These are phyloP conservation scores for Phoma sp. DNA, from an alignment of 2,329 filamentous ascomycete species.

Conservation along the genomic window DNA sequence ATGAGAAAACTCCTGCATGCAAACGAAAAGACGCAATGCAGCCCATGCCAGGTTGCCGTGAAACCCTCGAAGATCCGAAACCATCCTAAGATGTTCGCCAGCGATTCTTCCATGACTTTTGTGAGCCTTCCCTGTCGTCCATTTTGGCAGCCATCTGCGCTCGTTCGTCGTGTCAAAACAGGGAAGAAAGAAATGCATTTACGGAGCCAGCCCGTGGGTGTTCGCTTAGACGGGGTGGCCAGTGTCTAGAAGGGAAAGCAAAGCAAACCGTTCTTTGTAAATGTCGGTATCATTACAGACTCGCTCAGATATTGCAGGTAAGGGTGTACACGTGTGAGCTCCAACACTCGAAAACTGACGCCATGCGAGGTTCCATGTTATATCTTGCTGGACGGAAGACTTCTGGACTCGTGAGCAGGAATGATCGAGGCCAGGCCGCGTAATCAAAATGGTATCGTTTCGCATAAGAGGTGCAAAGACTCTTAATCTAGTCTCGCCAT, in stretches of 20 bases:
- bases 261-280: conserved; percentile 45
- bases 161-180: conserved; percentile 36
- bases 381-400: conserved; percentile 40
- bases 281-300: conserved; percentile 49
- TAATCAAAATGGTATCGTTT: conserved; percentile 51
- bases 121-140: conserved; percentile 34
- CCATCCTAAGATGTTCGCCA: conserved; percentile 39
- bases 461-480: conserved; percentile 34
- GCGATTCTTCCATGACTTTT: conserved; percentile 40
- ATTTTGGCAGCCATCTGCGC: conserved; percentile 37
- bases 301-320: conserved; percentile 47
- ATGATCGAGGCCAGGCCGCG: conserved; percentile 45
- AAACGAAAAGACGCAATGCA: conserved; percentile 38
- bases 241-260: conserved; percentile 41
- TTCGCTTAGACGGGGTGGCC: conserved; percentile 37
- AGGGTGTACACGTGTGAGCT: conserved; percentile 45
- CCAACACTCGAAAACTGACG: conserved; percentile 43
- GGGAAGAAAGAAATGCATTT: conserved; percentile 43
- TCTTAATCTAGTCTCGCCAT: conserved; percentile 90
- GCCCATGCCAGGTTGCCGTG: conserved; percentile 32
- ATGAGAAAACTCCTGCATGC: conserved; percentile 47
- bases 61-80: conserved; percentile 28
- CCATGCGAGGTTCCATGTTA: conserved; percentile 46
- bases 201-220: conserved; percentile 37
- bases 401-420: conserved; percentile 40